Conservation (phyloP, 257 asterid species). For the Solanum bulbocastanum region DNA sequence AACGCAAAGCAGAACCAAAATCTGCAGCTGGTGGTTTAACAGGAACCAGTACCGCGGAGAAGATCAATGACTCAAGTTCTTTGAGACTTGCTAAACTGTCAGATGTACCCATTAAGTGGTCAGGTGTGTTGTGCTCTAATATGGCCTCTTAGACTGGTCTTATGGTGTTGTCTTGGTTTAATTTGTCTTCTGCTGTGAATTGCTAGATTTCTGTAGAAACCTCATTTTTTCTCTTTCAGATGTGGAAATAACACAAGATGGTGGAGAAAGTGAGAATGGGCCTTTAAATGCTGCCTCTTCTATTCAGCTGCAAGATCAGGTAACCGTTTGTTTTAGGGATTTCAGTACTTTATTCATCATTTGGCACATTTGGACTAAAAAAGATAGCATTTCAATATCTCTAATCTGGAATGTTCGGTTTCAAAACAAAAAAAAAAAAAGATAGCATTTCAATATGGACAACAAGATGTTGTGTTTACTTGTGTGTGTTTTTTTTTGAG, state of each 20-base stretch:
- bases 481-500: neutral
- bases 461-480: neutral
- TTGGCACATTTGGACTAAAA: neutral
- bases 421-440: neutral
- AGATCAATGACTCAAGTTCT: constrained; percentile 17
- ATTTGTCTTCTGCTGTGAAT: neutral
- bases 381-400: neutral
- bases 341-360: constrained; percentile 2
- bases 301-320: constrained; percentile 32
- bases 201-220: neutral
- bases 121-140: constrained; percentile 22
- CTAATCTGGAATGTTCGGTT: too few relatives aligned
- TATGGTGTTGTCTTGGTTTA: neutral
- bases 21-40: constrained; percentile 18
- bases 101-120: constrained; percentile 29
- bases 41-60: constrained; percentile 17
- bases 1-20: constrained; percentile 15
- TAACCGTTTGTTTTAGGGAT: constrained; percentile 6
- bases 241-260: constrained; percentile 33
- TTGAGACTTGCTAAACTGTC: constrained; percentile 3
- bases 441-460: neutral
- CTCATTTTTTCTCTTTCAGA: constrained; percentile 20
- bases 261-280: constrained; percentile 13
- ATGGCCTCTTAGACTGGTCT: neutral
- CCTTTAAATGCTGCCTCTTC: constrained; percentile 20